phyloP scores from a whole-genome alignment of 2,329 filamentous ascomycete species.

The Paecilomyces variotii region DNA sequence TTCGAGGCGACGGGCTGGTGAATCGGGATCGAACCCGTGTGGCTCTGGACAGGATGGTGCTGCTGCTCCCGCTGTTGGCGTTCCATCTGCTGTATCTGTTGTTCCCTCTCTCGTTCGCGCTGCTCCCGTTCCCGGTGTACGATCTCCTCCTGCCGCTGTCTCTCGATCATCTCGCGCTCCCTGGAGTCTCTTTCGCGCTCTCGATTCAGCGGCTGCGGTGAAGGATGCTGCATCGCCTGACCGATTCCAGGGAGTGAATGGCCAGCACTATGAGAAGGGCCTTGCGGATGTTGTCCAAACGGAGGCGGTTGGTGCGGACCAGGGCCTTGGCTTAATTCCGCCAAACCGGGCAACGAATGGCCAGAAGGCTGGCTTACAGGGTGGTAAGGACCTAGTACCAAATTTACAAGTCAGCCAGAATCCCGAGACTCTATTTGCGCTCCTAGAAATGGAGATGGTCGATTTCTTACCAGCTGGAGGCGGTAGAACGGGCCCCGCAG shows the following conservation, averaged over 20 bases:
- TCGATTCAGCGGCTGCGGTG: conserved; percentile 34
- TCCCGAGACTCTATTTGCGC: background rate
- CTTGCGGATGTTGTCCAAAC: conserved; percentile 35
- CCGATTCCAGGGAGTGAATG: conserved; percentile 35
- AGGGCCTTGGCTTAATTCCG: conserved; percentile 39
- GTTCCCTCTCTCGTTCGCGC: conserved; percentile 37
- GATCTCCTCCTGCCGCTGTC: conserved; percentile 49
- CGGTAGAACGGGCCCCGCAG: conserved; percentile 31
- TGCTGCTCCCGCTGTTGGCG: conserved; percentile 46
- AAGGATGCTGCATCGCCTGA: conserved; percentile 36
- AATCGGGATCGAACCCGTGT: conserved; percentile 78
- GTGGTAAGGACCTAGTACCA: conserved; percentile 31
- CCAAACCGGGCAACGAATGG: conserved; percentile 39
- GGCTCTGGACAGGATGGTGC: conserved; percentile 73
- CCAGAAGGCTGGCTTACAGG: conserved; percentile 32
- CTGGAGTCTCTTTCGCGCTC: conserved; percentile 45
- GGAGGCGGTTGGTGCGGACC: conserved; percentile 33
- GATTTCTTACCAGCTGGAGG: conserved; percentile 30
- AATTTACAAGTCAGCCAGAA: conserved; percentile 11
- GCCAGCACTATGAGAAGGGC: conserved; percentile 25
- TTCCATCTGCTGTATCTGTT: conserved; percentile 52
- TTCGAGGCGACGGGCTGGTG: conserved; percentile 89
- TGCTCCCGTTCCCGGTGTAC: conserved; percentile 49
- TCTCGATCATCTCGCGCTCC: conserved; percentile 45
- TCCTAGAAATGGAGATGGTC: background rate